Evolutionary conservation across 1,284 basidiomycete genomes (phyloP), one percentile per base, ranked within the genome.

Genomic region (Tilletia indica): DNA sequence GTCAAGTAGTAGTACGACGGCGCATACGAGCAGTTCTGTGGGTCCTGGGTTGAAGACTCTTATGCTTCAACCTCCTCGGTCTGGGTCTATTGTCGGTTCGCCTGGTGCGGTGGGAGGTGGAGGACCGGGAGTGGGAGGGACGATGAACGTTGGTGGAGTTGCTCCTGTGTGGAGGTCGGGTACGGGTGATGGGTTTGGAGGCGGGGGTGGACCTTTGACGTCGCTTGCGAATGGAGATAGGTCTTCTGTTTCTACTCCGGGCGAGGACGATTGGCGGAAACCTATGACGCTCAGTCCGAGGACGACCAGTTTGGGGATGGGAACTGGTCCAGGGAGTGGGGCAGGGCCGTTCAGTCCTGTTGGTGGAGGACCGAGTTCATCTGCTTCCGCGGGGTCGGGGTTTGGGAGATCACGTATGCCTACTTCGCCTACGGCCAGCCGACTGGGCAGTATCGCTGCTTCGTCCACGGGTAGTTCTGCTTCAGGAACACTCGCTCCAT

Each of bases 141-240:
- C 25, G 25, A 31, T 31, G 25, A 31, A 31, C 2, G 25, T 19
- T 42, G 34, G 36, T 8, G 38, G 61, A 34, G 34, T 39, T 16
- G 36, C 34, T 36, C 61, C 61, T 16, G 14, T n/a, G 61, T 38
- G 31, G 61, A 38, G 31, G 21, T 54, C 31, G 34, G 36, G 61
- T 34, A 64, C 61, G 16, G 61, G 61, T 21, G 61, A 64, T 64
- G 61, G 61, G 31, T 64, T 64, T 21, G 61, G 61, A 11, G 61
- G 61, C 4, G 61, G 31, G 12, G 61, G 61, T 9, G 61, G 61
- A 42, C 61, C 61, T 34, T n/a, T 64, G 34, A 38, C 34, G 8
- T 36, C 61, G 9, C 12, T 16, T 14, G 42, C 14, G 42, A 45
- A 45, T 45, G 42, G 42, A 45, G 42, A 45, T 45, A 9, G 9